These are phyloP conservation scores for Hordeum pubiflorum DNA, from an alignment of 202 grass and related monocot genomes.

Conservation along the genomic window DNA sequence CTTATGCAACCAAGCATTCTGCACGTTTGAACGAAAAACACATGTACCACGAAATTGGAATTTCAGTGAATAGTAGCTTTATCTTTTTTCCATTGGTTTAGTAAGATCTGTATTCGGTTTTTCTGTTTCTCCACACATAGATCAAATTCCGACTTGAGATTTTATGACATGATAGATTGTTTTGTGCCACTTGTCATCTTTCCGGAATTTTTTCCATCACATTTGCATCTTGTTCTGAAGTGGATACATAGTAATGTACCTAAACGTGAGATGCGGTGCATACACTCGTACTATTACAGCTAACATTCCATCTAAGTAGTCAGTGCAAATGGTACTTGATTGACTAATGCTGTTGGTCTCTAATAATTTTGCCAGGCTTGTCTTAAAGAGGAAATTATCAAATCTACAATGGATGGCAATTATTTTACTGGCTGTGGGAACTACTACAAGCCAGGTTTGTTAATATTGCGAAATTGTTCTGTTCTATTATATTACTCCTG, in stretches of 20 bases:
- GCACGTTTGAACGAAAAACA: not conserved
- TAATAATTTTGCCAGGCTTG: constrained; percentile 49
- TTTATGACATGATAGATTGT: not conserved
- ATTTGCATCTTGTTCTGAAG: not conserved
- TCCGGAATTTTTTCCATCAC: not conserved
- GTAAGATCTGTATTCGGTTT: not conserved
- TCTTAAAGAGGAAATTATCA: constrained; percentile 71
- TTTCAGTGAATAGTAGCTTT: not conserved
- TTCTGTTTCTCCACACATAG: not conserved
- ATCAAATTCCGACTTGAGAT: not conserved
- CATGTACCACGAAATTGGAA: not conserved
- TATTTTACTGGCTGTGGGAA: constrained; percentile 78
- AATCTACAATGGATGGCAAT: constrained; percentile 95
- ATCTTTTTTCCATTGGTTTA: not conserved
- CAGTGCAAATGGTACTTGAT: constrained; percentile 6
- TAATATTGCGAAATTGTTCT: not conserved
- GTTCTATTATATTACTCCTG: constrained; percentile 1
- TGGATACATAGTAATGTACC: not conserved
- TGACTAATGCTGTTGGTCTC: constrained; percentile 6
- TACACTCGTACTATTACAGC: not conserved
- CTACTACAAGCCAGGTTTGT: constrained; percentile 88
- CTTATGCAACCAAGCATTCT: not conserved
- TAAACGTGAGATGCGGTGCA: not conserved
- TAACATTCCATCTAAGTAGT: constrained; percentile 7
- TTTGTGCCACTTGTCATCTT: not conserved